Conservation (phyloP, 2,329 filamentous ascomycete genomes). For the Tothia fuscella region DNA sequence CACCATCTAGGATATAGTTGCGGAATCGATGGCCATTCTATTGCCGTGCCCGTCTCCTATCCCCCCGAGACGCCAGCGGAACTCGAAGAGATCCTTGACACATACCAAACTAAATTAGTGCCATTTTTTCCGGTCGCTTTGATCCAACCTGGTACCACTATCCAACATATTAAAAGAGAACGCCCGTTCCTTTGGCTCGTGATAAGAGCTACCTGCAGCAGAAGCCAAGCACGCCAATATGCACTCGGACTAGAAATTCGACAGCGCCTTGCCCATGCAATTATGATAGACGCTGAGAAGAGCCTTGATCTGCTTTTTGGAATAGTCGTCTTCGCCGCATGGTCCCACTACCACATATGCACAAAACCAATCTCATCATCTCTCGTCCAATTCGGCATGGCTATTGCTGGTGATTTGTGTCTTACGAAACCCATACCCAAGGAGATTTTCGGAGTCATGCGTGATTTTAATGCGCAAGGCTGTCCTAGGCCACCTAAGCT, state of each 20-base stretch:
- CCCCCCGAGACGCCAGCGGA: constrained; percentile 5
- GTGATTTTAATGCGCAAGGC: constrained; percentile 3
- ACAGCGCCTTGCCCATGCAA: constrained; percentile 14
- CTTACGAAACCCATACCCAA: constrained; percentile 3
- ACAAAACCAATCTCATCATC: constrained; percentile 2
- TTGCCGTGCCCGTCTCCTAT: background rate
- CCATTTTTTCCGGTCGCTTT: constrained; percentile 13
- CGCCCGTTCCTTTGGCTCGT: constrained; percentile 14
- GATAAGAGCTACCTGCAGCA: constrained; percentile 16
- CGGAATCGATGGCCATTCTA: background rate
- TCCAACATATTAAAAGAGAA: constrained; percentile 11
- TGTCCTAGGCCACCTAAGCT: constrained; percentile 12
- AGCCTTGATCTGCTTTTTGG: constrained; percentile 17
- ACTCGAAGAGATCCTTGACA: constrained; percentile 11
- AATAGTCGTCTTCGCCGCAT: constrained; percentile 15
- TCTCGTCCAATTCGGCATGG: constrained; percentile 17
- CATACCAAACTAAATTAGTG: constrained; percentile 12
- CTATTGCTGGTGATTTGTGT: constrained; percentile 8
- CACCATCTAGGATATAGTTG: background rate
- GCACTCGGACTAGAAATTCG: constrained; percentile 15
- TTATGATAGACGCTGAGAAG: constrained; percentile 17
- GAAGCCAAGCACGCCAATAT: constrained; percentile 12
- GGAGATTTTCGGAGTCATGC: constrained; percentile 1
- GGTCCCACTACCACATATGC: constrained; percentile 12
- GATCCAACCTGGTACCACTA: constrained; percentile 10